These are phyloP conservation scores for Coniochaeta sp. DNA, from an alignment of 2,329 filamentous ascomycete genomes.

Conservation along the genomic window DNA sequence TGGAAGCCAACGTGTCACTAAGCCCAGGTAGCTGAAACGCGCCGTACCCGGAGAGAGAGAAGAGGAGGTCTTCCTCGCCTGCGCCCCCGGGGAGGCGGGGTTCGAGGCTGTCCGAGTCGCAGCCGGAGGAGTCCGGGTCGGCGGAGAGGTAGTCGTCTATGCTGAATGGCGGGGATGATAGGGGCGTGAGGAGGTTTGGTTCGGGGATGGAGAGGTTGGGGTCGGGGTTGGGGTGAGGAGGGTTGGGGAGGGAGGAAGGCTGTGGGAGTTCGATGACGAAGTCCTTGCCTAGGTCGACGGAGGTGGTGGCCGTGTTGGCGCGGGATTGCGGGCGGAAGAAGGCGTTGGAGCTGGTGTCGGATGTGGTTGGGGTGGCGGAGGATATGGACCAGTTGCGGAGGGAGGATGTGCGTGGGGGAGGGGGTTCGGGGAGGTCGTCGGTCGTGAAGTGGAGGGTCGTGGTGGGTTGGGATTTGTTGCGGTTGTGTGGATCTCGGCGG, in stretches of 20 bases:
- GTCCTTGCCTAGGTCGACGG: constrained; percentile 28
- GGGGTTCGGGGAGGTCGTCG: constrained; percentile 27
- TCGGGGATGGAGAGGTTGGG: no score
- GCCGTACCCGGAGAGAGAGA: constrained; percentile 25
- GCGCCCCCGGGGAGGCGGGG: constrained; percentile 16
- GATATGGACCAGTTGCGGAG: constrained; percentile 33
- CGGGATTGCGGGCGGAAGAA: constrained; percentile 32
- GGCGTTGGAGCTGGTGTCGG: constrained; percentile 31
- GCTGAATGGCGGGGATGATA: no score
- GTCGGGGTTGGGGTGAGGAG: no score
- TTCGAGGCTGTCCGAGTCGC: constrained; percentile 25
- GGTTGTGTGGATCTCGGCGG: no score
- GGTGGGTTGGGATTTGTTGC: no score
- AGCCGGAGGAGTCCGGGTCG: no score
- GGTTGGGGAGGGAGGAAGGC: no score
- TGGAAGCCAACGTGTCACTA: constrained; percentile 10
- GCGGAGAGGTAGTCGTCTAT: constrained; percentile 31
- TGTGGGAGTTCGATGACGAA: no score
- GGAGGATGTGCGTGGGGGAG: constrained; percentile 28
- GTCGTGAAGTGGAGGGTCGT: constrained; percentile 16
- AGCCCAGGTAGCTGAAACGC: constrained; percentile 27
- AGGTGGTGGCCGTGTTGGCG: constrained; percentile 38
- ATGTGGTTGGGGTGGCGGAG: constrained; percentile 31
- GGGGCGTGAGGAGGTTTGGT: no score
- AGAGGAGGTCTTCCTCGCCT: constrained; percentile 29